Evolutionary conservation across 345 rosid species (phyloP).

Genomic region (Salix koriyanagi): DNA sequence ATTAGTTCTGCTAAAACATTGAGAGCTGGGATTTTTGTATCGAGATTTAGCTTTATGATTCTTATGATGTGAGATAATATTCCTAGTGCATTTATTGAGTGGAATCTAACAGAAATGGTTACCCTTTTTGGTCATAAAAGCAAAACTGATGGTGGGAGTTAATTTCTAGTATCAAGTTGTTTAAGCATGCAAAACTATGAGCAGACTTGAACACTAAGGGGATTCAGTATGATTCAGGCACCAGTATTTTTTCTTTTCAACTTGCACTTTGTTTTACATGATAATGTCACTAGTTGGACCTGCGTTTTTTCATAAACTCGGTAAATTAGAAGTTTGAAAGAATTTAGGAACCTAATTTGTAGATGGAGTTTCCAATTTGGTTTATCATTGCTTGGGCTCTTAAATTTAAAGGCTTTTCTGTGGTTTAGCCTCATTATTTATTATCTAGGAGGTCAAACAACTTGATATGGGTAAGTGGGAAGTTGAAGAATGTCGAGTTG

Average conservation of each 20-base stretch:
- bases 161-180: too few relatives aligned
- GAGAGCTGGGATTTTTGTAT: background rate
- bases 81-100: background rate
- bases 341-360: background rate
- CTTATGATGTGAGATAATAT: background rate
- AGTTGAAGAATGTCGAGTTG: background rate
- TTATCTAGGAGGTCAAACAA: background rate
- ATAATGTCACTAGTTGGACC: background rate
- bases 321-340: background rate
- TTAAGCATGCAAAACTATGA: too few relatives aligned
- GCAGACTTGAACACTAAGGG: too few relatives aligned
- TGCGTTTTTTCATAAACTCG: background rate
- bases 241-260: too few relatives aligned
- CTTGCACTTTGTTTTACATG: too few relatives aligned
- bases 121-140: background rate
- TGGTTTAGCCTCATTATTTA: background rate
- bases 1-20: too few relatives aligned
- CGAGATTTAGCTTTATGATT: background rate
- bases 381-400: background rate
- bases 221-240: too few relatives aligned
- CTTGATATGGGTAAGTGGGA: background rate
- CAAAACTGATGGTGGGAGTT: too few relatives aligned
- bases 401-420: background rate
- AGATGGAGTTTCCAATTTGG: background rate
- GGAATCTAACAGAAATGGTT: background rate